phyloP scores from a whole-genome alignment of 2,329 filamentous ascomycete genomes.

The Alternaria sp. region DNA sequence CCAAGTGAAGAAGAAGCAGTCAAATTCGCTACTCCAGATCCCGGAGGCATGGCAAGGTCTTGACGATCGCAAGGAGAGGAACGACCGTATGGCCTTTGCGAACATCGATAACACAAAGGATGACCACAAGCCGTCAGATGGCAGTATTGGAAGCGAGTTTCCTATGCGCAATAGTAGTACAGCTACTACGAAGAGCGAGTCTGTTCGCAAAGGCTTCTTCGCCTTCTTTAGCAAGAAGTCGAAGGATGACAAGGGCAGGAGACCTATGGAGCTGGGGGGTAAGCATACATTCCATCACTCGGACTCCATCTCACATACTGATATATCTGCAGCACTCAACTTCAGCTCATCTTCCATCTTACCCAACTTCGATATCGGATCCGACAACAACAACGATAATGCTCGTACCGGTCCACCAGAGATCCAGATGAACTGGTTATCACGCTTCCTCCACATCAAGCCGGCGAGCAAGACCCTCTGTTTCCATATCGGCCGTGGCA shows the following conservation, averaged over 20 bases:
- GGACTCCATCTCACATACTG: slow-evolving; percentile 22
- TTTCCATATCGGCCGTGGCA: slow-evolving; percentile 75
- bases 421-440: slow-evolving; percentile 79
- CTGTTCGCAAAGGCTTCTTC: slow-evolving; percentile 55
- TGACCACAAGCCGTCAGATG: slow-evolving; percentile 33
- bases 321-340: slow-evolving; percentile 30
- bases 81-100: slow-evolving; percentile 12
- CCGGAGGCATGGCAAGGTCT: slow-evolving; percentile 49
- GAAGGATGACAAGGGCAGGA: slow-evolving; percentile 50
- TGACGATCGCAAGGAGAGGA: slow-evolving; percentile 47
- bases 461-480: slow-evolving; percentile 80
- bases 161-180: slow-evolving; percentile 51
- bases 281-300: slow-evolving; percentile 28
- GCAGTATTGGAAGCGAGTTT: slow-evolving; percentile 54
- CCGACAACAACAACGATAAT: slow-evolving; percentile 51
- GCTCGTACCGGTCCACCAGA: slow-evolving; percentile 42
- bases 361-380: slow-evolving; percentile 48
- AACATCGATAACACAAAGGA: slow-evolving; percentile 23
- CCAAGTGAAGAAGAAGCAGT: slow-evolving; percentile 40
- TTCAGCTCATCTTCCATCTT: slow-evolving; percentile 43
- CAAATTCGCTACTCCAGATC: slow-evolving; percentile 39
- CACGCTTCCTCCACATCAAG: slow-evolving; percentile 88
- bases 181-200: slow-evolving; percentile 50
- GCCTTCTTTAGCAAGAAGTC: slow-evolving; percentile 63
- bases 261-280: slow-evolving; percentile 50